Base-by-base conservation (phyloP, 1,284 basidiomycete species). In the Fereydounia khargensis region DNA sequence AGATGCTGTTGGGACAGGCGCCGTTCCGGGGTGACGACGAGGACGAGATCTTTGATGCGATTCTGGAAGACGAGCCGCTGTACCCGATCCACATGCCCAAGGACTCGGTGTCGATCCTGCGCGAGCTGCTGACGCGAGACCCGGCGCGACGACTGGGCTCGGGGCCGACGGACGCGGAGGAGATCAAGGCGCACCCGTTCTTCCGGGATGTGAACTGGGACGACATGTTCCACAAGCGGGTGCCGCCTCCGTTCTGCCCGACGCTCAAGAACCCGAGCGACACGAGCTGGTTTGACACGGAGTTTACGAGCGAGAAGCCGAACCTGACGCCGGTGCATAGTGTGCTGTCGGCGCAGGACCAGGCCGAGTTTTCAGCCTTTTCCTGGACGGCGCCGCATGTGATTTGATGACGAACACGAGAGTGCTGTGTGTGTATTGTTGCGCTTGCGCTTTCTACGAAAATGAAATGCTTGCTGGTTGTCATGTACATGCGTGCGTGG, bases 51-150 rank as follows among this genome's bases (percentile, higher is more conserved):
- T 99, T 98, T 74, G 95, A 98, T 77, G 95, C 95, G 30, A 98
- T 98, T 69, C 79, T 99, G 41, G 95, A 98, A 77, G 95, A 98
- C 76, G 95, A 98, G 76, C 92, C 94, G 32, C 77, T 99, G 58
- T 99, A 98, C 78, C 95, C 95, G 2, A 95, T 99, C 69, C 97
- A 95, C n/a, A 98, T 98, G 95, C 95, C 94, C 6, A 83, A 90
- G 44, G 94, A 97, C 70, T 92, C 91, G 14, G 94, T 98, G 38
- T 91, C 90, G 18, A 88, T 98, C 39, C 77, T 98, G 49, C 91
- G 96, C 75, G 91, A 92, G 81, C 35, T 98, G 7, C 80, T 98
- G 57, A 95, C 91, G 1, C 85, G 94, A 32, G 95, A 99, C 74
- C 92, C 95, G n/a, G 73, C 78, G 20, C 86, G 88, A 35, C 87